These are phyloP conservation scores for Psilocybe cyanescens DNA, from an alignment of 768 basidiomycete species.

Conservation along the genomic window DNA sequence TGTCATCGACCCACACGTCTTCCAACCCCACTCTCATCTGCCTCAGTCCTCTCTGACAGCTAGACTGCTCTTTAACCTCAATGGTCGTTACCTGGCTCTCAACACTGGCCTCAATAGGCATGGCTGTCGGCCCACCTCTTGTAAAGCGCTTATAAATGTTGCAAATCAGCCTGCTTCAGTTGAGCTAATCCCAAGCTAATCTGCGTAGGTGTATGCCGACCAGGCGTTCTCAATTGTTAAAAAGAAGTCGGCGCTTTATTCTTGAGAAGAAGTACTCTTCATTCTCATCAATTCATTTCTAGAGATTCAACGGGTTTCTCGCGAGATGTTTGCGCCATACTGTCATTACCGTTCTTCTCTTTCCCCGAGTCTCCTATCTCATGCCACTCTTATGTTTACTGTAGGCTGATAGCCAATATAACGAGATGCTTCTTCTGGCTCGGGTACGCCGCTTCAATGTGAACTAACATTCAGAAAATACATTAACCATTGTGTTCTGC, in stretches of 20 bases:
- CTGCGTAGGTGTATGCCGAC: slow-evolving; percentile 74
- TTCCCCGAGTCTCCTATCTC: slow-evolving; percentile 3
- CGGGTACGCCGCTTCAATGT: slow-evolving; percentile 43
- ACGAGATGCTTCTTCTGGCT: slow-evolving; percentile 93
- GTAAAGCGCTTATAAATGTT: slow-evolving; percentile 28
- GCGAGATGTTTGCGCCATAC: slow-evolving; percentile 82
- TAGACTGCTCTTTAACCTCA: neutral
- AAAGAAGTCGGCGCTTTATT: slow-evolving; percentile 52
- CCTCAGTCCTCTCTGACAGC: neutral
- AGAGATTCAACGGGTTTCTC: slow-evolving; percentile 90
- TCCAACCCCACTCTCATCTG: neutral
- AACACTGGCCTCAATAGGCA: slow-evolving; percentile 69
- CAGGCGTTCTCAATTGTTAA: slow-evolving; percentile 81
- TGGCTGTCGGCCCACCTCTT: slow-evolving; percentile 85
- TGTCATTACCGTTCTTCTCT: slow-evolving; percentile 46
- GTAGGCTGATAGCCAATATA: slow-evolving; percentile 80
- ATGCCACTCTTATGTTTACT: slow-evolving; percentile 7
- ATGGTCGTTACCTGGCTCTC: slow-evolving; percentile 67
- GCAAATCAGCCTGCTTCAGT: neutral
- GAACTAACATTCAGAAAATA: neutral
- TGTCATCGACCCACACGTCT: neutral
- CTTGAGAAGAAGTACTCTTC: neutral
- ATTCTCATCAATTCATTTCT: slow-evolving; percentile 5
- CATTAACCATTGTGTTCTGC: neutral
- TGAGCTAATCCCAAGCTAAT: slow-evolving; percentile 2